Conservation (phyloP, 495 filamentous ascomycete species). For the Penicillium taxi region DNA sequence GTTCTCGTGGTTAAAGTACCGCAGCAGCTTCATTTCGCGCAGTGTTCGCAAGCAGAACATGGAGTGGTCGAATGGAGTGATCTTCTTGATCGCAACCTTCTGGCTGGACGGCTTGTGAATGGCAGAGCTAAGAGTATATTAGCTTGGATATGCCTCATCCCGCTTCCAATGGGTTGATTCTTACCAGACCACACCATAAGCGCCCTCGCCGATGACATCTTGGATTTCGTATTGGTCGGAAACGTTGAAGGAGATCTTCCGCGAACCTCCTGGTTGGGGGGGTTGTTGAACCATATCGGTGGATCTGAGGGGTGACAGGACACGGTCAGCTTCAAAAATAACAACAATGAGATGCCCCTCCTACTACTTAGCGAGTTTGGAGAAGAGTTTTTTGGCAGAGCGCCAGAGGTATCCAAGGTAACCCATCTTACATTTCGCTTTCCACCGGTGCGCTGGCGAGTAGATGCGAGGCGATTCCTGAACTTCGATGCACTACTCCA, state of each 20-base stretch:
- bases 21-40: slow-evolving; percentile 97
- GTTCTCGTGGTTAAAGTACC: slow-evolving; percentile 99
- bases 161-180: slow-evolving; percentile 18
- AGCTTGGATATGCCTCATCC: slow-evolving; percentile 1
- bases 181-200: slow-evolving; percentile 98
- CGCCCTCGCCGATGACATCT: slow-evolving; percentile 97
- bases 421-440: no score
- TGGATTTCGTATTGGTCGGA: slow-evolving; percentile 99
- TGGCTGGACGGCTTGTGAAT: slow-evolving; percentile 97
- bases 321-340: slow-evolving; percentile 7
- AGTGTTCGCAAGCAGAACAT: slow-evolving; percentile 98
- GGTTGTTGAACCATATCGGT: slow-evolving; percentile 41
- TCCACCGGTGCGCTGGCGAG: no score
- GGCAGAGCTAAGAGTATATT: slow-evolving; percentile 61
- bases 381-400: neutral
- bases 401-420: no score
- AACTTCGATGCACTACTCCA: no score
- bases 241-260: slow-evolving; percentile 99
- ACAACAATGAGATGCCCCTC: no score
- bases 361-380: no score
- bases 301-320: slow-evolving; percentile 5
- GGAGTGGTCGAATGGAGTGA: slow-evolving; percentile 96
- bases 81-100: slow-evolving; percentile 99
- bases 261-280: slow-evolving; percentile 51
- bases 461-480: no score